Evolutionary conservation across 1,284 basidiomycete genomes (phyloP).

Genomic region (Mycena sp.): DNA sequence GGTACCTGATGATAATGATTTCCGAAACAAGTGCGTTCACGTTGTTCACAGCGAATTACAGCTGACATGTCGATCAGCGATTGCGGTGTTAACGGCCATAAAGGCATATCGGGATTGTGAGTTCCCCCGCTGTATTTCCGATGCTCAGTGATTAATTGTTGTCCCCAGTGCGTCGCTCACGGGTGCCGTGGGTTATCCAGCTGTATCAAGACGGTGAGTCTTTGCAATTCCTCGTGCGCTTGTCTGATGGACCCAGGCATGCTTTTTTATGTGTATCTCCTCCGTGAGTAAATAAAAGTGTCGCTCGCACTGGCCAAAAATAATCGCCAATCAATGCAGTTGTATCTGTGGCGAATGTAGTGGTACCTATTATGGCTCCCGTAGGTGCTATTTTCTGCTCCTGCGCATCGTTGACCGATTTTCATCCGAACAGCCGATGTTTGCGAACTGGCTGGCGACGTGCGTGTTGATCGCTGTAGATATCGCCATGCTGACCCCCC

Average conservation of each 20-base stretch:
- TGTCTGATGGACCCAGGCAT: constrained; percentile 39
- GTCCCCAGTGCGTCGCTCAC: constrained; percentile 44
- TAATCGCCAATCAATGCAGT: constrained; percentile 36
- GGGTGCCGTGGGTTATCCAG: constrained; percentile 46
- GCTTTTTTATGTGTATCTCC: constrained; percentile 52
- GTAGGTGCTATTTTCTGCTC: constrained; percentile 36
- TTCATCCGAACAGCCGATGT: constrained; percentile 31
- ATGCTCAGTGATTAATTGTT: constrained; percentile 9
- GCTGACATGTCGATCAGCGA: constrained; percentile 34
- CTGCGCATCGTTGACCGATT: neutral
- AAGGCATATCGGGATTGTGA: constrained; percentile 50
- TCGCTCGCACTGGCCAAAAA: neutral
- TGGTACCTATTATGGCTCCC: constrained; percentile 48
- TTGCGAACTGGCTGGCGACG: constrained; percentile 53
- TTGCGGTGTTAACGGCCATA: constrained; percentile 49
- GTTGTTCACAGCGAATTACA: no score
- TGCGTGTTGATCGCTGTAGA: constrained; percentile 28
- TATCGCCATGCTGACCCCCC: no score
- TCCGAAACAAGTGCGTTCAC: neutral
- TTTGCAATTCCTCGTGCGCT: neutral
- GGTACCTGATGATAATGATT: neutral
- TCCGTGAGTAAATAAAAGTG: constrained; percentile 39
- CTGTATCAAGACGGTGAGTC: constrained; percentile 52
- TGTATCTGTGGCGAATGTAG: constrained; percentile 51
- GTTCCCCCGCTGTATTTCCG: constrained; percentile 8